Base-by-base conservation (phyloP, 495 filamentous ascomycete genomes). In the Sporormia fimetaria region DNA sequence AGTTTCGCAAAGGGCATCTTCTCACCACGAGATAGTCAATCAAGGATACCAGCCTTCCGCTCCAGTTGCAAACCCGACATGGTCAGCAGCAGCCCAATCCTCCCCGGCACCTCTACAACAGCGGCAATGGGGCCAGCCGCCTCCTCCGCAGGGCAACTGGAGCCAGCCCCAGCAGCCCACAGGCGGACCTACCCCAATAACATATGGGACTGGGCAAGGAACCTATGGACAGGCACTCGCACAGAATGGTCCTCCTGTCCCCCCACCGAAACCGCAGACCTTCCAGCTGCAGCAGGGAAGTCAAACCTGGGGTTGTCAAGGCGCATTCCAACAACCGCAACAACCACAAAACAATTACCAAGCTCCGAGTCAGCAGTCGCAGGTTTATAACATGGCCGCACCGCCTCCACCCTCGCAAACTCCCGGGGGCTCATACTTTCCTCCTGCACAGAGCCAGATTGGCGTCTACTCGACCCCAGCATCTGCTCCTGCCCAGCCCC, bases 341-440 rank as follows among this genome's bases (percentile, higher is more conserved):
- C 37, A 22, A 18, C 21, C 33, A 6, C 26, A 32, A 20, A 40
- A 52, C 16, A 33, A 23, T 30, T 47, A 33, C 33, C 42, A 44
- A 22, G 8, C 42, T 7, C 39, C 26, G 25, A 24, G 33, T 17
- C 42, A 46, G 33, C 24, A 36, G 16, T 31, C 44, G 15, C 49
- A 53, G 16, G 12, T n/a, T 1, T 53, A 53, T 35, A 53, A 53
- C 23, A 21, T 24, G 7, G 24, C 44, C 12, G 49, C 49, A 22
- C 49, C 49, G 30, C 46, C 39, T 11, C 50, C 44, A 12, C 35
- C 51, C 11, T 54, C 51, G 14, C 24, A 33, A 18, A 47, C 51
- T 0, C 51, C 51, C n/a, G 45, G 51, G 10, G 51, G 51, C 6
- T 54, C 51, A 32, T 54, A 54, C 41, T 54, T 54, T 15, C 51